phyloP scores from a whole-genome alignment of 2,329 filamentous ascomycete species.

The Sarocladiaceae sp. region DNA sequence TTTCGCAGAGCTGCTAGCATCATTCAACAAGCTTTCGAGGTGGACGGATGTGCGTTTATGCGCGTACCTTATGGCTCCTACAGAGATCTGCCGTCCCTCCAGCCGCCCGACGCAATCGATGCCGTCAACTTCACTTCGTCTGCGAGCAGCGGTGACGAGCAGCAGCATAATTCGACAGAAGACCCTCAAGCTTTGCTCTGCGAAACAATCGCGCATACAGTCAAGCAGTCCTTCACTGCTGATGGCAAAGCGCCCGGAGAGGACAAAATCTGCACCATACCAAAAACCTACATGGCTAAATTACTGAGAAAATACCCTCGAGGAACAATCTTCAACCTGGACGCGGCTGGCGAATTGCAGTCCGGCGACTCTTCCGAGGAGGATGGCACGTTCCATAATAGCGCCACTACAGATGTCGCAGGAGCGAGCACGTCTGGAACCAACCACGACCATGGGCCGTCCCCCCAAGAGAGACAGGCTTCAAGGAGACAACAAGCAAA shows the following conservation, averaged over 20 bases:
- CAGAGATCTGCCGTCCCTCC: neutral
- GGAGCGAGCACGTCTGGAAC: too few relatives aligned
- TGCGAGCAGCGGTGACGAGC: conserved; percentile 19
- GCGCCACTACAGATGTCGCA: too few relatives aligned
- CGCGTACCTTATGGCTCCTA: conserved; percentile 27
- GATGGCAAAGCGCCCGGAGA: conserved; percentile 18
- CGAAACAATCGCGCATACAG: conserved; percentile 34
- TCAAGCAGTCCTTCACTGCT: conserved; percentile 25
- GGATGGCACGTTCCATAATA: too few relatives aligned
- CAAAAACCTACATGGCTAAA: conserved; percentile 33
- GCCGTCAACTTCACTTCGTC: conserved; percentile 13
- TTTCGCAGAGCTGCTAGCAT: conserved; percentile 40
- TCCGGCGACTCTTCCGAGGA: conserved; percentile 23
- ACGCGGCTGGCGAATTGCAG: conserved; percentile 29
- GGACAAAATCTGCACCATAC: conserved; percentile 20
- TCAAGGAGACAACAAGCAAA: too few relatives aligned
- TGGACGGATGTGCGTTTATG: conserved; percentile 30
- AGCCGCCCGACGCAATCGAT: conserved; percentile 14
- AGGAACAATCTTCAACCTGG: conserved; percentile 42
- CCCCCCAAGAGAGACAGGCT: too few relatives aligned
- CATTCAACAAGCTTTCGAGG: conserved; percentile 35
- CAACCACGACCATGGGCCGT: too few relatives aligned
- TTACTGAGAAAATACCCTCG: conserved; percentile 39
- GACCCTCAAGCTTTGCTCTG: conserved; percentile 16
- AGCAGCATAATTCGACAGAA: neutral